phyloP scores from a whole-genome alignment of 2,329 filamentous ascomycete species.

The Cladosporium sp. region DNA sequence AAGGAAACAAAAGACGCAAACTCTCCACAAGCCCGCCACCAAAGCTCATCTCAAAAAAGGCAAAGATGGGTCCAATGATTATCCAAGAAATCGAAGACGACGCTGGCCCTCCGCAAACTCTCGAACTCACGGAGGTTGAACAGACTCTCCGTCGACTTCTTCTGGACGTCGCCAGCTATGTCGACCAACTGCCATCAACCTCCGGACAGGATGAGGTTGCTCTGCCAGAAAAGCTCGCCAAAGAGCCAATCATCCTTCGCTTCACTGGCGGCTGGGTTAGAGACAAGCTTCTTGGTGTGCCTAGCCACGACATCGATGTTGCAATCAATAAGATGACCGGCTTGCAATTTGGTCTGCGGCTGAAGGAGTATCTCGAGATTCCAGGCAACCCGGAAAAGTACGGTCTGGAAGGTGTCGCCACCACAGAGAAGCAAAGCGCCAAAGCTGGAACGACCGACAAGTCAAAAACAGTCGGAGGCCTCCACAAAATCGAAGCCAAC shows the following conservation, averaged over 20 bases:
- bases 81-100: constrained; percentile 38
- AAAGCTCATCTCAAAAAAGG: constrained; percentile 11
- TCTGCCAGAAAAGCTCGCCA: constrained; percentile 49
- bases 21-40: constrained; percentile 26
- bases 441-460: constrained; percentile 46
- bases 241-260: constrained; percentile 60
- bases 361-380: constrained; percentile 68
- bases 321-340: constrained; percentile 87
- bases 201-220: constrained; percentile 33
- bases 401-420: constrained; percentile 45
- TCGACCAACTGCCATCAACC: constrained; percentile 51
- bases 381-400: constrained; percentile 65
- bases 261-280: constrained; percentile 89
- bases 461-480: constrained; percentile 65
- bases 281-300: constrained; percentile 73
- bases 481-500: constrained; percentile 89
- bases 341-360: constrained; percentile 68
- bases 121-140: constrained; percentile 70
- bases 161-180: constrained; percentile 75
- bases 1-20: constrained; percentile 34
- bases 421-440: constrained; percentile 42
- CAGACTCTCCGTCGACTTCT: constrained; percentile 72
- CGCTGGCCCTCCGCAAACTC: constrained; percentile 26
- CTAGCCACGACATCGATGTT: constrained; percentile 80
- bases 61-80: constrained; percentile 35